A percentile compares a stretch with the other conserved stretches of the same genome.
Evolutionary conservation across 306 rosid species (phyloP).

Genomic region (Casuarina equisetifolia): DNA sequence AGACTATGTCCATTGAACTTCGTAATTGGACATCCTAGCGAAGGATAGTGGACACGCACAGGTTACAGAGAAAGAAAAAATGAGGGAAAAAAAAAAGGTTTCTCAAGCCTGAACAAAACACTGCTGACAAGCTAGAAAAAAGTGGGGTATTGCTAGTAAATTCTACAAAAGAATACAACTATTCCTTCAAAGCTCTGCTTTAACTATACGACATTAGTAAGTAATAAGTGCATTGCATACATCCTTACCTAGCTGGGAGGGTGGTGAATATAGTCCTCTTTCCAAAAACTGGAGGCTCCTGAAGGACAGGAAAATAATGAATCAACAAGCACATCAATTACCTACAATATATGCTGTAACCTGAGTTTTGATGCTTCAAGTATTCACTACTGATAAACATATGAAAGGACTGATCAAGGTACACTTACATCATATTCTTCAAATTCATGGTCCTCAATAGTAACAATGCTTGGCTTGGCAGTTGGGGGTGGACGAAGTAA

Average conservation of each 20-base stretch:
- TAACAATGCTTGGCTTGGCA: slow-evolving; percentile 76
- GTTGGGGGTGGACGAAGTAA: slow-evolving; percentile 93
- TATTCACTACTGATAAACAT: slow-evolving; percentile 14
- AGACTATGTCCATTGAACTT: not conserved
- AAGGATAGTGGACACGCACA: not conserved
- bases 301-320: slow-evolving; percentile 32
- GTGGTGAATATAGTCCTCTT: slow-evolving; percentile 79
- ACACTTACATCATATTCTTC: slow-evolving; percentile 94
- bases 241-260: slow-evolving; percentile 70
- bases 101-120: not conserved
- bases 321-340: slow-evolving; percentile 25
- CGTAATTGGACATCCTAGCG: not conserved
- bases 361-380: slow-evolving; percentile 14
- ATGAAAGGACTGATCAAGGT: slow-evolving; percentile 7
- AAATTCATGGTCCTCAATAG: slow-evolving; percentile 81
- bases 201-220: not conserved
- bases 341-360: slow-evolving; percentile 25
- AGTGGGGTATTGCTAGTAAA: not conserved
- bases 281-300: slow-evolving; percentile 98
- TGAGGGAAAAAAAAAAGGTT: not conserved
- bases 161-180: not conserved
- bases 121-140: not conserved
- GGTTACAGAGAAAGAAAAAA: not conserved
- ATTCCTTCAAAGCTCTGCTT: not conserved
- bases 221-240: slow-evolving; percentile 5